Percentiles rank a stretch among this genome's conserved stretches.
These are phyloP conservation scores for Gynostemma pentaphyllum DNA, from an alignment of 306 rosid genomes.

Conservation along the genomic window DNA sequence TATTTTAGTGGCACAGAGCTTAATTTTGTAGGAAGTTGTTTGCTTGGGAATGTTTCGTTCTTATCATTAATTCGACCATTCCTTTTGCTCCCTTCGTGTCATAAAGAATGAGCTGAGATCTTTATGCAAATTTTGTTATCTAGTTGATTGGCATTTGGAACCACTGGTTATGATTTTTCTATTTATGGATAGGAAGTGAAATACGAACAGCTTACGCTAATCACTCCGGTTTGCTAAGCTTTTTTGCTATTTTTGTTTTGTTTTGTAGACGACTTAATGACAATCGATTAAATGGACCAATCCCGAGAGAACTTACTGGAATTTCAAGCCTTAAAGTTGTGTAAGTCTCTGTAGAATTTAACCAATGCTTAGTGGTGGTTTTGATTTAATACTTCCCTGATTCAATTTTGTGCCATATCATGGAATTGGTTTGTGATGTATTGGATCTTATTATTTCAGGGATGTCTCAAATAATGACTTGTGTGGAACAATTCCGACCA, in stretches of 20 bases:
- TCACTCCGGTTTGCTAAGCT: neutral
- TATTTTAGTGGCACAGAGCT: neutral
- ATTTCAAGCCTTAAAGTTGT: constrained; percentile 87
- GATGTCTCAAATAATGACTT: constrained; percentile 82
- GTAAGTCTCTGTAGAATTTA: constrained; percentile 37
- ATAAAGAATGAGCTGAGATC: neutral
- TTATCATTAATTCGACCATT: neutral
- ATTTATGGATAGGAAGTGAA: neutral
- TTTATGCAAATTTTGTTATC: neutral
- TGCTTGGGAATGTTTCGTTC: neutral
- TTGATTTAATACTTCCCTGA: neutral
- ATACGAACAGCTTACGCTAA: neutral
- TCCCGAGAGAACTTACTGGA: constrained; percentile 61
- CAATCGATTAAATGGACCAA: constrained; percentile 63
- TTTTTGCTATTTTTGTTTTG: constrained; percentile 1
- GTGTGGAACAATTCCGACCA: constrained; percentile 86
- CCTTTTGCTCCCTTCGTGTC: neutral
- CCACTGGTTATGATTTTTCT: neutral
- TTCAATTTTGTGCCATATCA: neutral
- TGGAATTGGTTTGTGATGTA: neutral
- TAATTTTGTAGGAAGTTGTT: neutral
- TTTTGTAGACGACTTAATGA: constrained; percentile 75
- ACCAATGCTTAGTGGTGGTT: neutral
- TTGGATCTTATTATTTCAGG: constrained; percentile 26
- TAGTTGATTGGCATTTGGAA: neutral